These are phyloP conservation scores for Xerocomellus dryophilus DNA, from an alignment of 768 basidiomycete species.

Conservation along the genomic window DNA sequence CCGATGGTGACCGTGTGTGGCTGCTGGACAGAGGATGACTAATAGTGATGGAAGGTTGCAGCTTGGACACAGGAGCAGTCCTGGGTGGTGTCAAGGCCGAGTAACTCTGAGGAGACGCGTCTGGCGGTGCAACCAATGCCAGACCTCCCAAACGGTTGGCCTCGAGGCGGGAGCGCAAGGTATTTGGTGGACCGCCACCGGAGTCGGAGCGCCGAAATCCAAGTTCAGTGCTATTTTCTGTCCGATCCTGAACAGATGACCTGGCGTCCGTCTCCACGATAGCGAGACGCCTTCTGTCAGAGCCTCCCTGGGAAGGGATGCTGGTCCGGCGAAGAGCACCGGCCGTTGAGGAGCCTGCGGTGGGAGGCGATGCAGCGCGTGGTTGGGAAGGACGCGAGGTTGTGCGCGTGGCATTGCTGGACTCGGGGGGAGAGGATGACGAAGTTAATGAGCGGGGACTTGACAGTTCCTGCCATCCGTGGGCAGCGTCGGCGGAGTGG, in stretches of 20 bases:
- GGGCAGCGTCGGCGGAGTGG: constrained; percentile 41
- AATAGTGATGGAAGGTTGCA: constrained; percentile 16
- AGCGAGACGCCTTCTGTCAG: constrained; percentile 64
- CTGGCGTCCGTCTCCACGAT: constrained; percentile 58
- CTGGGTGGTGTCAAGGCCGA: constrained; percentile 52
- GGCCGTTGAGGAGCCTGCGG: constrained; percentile 27
- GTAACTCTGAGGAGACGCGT: constrained; percentile 54
- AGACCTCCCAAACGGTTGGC: constrained; percentile 41
- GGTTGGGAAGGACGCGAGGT: constrained; percentile 15
- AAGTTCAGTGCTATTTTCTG: constrained; percentile 20
- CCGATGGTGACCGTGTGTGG: constrained; percentile 51
- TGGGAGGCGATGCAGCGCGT: constrained; percentile 26
- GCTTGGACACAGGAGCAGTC: constrained; percentile 41
- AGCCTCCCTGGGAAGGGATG: constrained; percentile 54
- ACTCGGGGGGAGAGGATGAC: constrained; percentile 43
- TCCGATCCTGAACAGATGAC: constrained; percentile 26
- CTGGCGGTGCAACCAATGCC: constrained; percentile 71
- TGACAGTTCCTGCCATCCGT: constrained; percentile 15
- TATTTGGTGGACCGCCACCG: constrained; percentile 29
- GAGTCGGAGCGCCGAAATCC: constrained; percentile 19
- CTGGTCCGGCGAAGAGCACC: constrained; percentile 45
- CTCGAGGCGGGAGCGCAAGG: constrained; percentile 38
- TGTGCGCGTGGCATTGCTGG: constrained; percentile 38
- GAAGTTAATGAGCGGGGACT: neutral
- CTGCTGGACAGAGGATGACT: constrained; percentile 11